Conservation (phyloP, 352 stramenopile genomes). For the Salisapilia sapeloensis region DNA sequence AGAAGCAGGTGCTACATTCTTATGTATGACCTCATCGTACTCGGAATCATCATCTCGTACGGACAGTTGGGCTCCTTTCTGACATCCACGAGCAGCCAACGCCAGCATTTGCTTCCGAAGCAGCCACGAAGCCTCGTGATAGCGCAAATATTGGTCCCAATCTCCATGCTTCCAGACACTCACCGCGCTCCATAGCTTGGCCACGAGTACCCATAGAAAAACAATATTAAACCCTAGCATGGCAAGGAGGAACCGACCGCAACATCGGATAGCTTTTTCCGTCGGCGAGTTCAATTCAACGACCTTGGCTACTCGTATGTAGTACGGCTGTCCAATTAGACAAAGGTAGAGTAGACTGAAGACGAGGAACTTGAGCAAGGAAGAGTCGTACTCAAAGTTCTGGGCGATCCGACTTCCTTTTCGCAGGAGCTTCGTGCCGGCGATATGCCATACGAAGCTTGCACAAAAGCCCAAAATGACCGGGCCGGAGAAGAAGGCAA, state of each 20-base stretch:
- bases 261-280: constrained; percentile 46
- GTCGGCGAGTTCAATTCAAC: constrained; percentile 26
- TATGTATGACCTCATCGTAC: constrained; percentile 36
- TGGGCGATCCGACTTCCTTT: constrained; percentile 15
- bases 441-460: constrained; percentile 53
- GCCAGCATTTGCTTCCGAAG: constrained; percentile 68
- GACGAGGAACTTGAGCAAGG: constrained; percentile 59
- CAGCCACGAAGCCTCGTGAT: constrained; percentile 75
- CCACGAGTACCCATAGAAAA: too few species aligned
- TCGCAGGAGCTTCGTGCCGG: constrained; percentile 51
- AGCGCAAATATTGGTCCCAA: constrained; percentile 77
- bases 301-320: constrained; percentile 35
- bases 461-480: constrained; percentile 40
- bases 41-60: constrained; percentile 1
- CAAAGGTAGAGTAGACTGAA: constrained; percentile 58
- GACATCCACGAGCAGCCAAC: constrained; percentile 67
- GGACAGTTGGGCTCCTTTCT: constrained; percentile 15
- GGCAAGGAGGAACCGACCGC: constrained; percentile 42
- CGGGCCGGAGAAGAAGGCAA: too few species aligned
- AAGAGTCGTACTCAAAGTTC: neutral
- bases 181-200: constrained; percentile 61
- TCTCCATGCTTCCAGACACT: constrained; percentile 58
- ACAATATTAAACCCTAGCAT: constrained; percentile 49
- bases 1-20: constrained; percentile 44
- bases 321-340: constrained; percentile 44